Evolutionary conservation across 306 rosid species (phyloP), one percentile per base, ranked within the genome.

Genomic region (Cicer judaicum): DNA sequence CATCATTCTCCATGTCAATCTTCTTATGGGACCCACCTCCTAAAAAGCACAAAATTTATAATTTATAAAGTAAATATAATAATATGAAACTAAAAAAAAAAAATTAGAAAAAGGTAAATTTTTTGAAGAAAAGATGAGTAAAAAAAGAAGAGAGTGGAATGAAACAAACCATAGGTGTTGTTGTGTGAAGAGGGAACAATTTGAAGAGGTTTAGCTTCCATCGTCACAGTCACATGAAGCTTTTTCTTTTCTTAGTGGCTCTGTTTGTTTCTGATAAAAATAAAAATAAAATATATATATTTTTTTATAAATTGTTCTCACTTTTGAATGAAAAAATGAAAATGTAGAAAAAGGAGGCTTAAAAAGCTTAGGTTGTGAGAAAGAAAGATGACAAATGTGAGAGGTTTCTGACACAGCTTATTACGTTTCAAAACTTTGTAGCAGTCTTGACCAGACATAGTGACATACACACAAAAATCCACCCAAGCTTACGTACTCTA

Each of bases 341-440:
- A 9, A 49, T 29, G 36, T 3, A 29, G 36, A 29, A 29, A 29
- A 29, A 49, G 46, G 44, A 2, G 57, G 41, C 14, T 47, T 72
- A 7, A 16, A 72, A 54, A 64, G 39, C 50, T 44, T 36, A 29
- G 36, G 5, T 3, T 8, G 64, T 29, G 41, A 36, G 53, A 19
- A 38, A 7, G 38, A 18, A 8, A 13, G 18, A 6, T 78, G 70
- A 15, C 29, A 80, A 74, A 61, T 72, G 88, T 59, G 91, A 84
- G 93, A 61, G 15, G 14, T 13, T 72, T 75, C 88, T 89, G 91
- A 83, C 88, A 81, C 9, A 60, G 68, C 76, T 85, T 76, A 52
- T 75, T 68, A 54, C 46, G 54, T 63, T 72, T 73, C 66, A 24
- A 78, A 72, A 13, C 59, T 60, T 64, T 13, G 70, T 72, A 68